Conservation (phyloP, 2,329 filamentous ascomycete species). For the Paraphoma chrysanthemicola region DNA sequence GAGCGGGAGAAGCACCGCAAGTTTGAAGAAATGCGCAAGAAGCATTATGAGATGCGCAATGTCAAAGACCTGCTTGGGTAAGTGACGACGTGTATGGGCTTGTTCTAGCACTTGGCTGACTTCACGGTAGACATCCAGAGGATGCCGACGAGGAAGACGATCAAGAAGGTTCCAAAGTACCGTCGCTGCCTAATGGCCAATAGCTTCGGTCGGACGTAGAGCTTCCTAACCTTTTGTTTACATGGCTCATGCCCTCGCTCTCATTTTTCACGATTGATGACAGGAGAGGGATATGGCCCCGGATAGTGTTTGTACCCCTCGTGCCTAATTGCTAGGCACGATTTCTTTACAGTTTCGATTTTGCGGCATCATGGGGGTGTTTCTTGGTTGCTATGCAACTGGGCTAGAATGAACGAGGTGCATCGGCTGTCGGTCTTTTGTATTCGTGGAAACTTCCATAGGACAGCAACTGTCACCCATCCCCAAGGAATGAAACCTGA, state of each 20-base stretch:
- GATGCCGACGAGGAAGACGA: slow-evolving; percentile 32
- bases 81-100: slow-evolving; percentile 3
- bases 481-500: too few species aligned
- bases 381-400: neutral
- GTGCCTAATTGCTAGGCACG: neutral
- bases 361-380: slow-evolving; percentile 11
- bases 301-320: neutral
- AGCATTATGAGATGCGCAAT: slow-evolving; percentile 98
- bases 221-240: neutral
- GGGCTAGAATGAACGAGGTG: neutral
- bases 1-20: slow-evolving; percentile 89
- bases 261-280: neutral
- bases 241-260: neutral
- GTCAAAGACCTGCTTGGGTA: slow-evolving; percentile 86
- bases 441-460: too few species aligned
- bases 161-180: slow-evolving; percentile 14
- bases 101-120: slow-evolving; percentile 3
- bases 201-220: slow-evolving; percentile 1
- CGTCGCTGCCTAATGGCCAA: slow-evolving; percentile 29
- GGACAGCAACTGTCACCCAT: too few species aligned
- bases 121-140: slow-evolving; percentile 25
- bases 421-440: too few species aligned
- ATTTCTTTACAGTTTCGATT: neutral
- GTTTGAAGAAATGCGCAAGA: slow-evolving; percentile 92
- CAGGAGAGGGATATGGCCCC: neutral